These are phyloP conservation scores for Xylariaceae sp. DNA, from an alignment of 2,329 filamentous ascomycete genomes.

Conservation along the genomic window DNA sequence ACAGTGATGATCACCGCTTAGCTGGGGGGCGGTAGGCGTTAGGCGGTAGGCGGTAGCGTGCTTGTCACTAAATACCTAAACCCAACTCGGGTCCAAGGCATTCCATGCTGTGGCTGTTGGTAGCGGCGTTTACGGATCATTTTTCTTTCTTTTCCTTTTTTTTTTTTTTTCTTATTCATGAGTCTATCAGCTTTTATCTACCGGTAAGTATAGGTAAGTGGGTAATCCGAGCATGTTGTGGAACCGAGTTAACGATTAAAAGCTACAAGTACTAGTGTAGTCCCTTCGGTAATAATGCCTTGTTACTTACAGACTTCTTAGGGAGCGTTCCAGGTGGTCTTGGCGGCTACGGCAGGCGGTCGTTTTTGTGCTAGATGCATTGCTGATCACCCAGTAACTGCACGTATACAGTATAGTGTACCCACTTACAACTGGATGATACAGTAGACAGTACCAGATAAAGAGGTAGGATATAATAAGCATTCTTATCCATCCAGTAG, in stretches of 20 bases:
- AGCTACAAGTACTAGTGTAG: background rate
- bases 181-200: no score
- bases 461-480: no score
- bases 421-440: no score
- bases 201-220: no score
- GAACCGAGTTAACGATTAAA: background rate
- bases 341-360: slow-evolving; percentile 19
- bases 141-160: no score
- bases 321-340: slow-evolving; percentile 2
- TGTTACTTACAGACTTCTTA: background rate
- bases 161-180: no score
- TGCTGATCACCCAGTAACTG: slow-evolving; percentile 10
- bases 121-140: slow-evolving; percentile 5
- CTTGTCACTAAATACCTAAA: slow-evolving; percentile 14
- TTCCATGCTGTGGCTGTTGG: slow-evolving; percentile 2
- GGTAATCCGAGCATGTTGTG: background rate
- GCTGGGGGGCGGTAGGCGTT: slow-evolving; percentile 8
- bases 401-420: background rate
- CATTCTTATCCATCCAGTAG: background rate
- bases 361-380: slow-evolving; percentile 19
- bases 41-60: slow-evolving; percentile 12
- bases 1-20: slow-evolving; percentile 18
- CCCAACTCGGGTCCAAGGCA: slow-evolving; percentile 4
- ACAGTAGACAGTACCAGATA: no score
- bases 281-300: background rate